Conservation (phyloP, 1,139 yeast species). For the Hansenula sp. region DNA sequence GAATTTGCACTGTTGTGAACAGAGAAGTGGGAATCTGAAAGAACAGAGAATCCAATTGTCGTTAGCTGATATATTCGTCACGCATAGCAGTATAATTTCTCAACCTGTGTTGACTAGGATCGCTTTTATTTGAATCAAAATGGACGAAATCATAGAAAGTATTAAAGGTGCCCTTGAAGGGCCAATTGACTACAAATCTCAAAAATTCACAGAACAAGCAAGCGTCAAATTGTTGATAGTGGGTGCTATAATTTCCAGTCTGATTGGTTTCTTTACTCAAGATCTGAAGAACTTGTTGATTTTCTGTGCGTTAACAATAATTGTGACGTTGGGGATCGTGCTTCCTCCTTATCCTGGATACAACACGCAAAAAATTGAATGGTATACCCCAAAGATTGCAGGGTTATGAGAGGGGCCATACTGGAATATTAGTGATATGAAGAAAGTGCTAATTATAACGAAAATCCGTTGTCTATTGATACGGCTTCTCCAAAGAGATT, state of each 20-base stretch:
- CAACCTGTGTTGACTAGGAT: too few relatives aligned
- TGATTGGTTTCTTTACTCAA: conserved; percentile 43
- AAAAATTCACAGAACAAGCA: conserved; percentile 36
- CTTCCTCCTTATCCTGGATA: conserved; percentile 57
- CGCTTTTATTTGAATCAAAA: background rate
- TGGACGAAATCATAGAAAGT: conserved; percentile 8
- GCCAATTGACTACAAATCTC: conserved; percentile 63
- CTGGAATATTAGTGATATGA: too few relatives aligned
- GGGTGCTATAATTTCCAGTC: conserved; percentile 28
- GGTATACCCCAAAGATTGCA: conserved; percentile 24
- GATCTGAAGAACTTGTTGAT: conserved; percentile 34
- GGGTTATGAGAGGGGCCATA: background rate
- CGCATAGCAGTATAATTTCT: too few relatives aligned
- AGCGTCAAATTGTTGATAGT: conserved; percentile 22
- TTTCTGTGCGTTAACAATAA: conserved; percentile 34
- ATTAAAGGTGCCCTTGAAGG: conserved; percentile 38
- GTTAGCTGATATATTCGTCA: too few relatives aligned
- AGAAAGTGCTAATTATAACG: too few relatives aligned
- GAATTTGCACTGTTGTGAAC: too few relatives aligned
- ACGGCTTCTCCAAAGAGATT: too few relatives aligned
- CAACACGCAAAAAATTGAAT: conserved; percentile 41
- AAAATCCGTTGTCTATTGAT: too few relatives aligned
- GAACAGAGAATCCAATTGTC: too few relatives aligned
- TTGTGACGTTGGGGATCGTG: conserved; percentile 35
- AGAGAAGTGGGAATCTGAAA: too few relatives aligned